These are phyloP conservation scores for Sugiyamaella xylanicola DNA, from an alignment of 1,139 yeast species.

Conservation along the genomic window DNA sequence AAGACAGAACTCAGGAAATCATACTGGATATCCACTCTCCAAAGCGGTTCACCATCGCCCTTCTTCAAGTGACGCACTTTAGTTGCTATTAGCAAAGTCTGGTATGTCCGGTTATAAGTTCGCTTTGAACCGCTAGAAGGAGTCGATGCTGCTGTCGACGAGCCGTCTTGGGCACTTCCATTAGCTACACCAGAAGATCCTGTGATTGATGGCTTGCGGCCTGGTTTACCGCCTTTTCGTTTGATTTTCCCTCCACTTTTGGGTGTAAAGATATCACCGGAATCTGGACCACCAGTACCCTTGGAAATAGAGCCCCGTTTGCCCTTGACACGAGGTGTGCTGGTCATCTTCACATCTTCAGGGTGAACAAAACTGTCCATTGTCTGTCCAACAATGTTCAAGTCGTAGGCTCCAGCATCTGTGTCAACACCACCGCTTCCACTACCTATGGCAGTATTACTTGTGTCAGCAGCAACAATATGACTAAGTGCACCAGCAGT, in stretches of 20 bases:
- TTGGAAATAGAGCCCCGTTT: conserved; percentile 7
- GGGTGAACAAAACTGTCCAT: conserved; percentile 3
- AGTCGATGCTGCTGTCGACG: neutral
- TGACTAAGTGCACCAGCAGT: neutral
- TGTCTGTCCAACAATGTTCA: neutral
- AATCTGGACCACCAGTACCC: neutral
- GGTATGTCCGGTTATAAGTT: conserved; percentile 32
- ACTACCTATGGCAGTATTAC: no score
- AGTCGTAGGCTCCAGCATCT: neutral
- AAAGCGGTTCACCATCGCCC: conserved; percentile 88
- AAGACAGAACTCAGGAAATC: conserved; percentile 71
- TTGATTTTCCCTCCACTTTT: conserved; percentile 12
- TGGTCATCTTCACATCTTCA: neutral
- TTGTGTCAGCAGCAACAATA: no score
- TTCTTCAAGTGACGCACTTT: conserved; percentile 75
- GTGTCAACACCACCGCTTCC: neutral
- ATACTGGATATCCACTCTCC: conserved; percentile 86
- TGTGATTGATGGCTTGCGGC: neutral
- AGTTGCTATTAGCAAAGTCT: conserved; percentile 42
- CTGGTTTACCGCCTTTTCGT: neutral
- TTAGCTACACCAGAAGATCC: neutral
- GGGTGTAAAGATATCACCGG: neutral
- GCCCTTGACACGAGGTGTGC: neutral
- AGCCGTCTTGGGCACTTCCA: conserved; percentile 1
- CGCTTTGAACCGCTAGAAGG: conserved; percentile 11